Conservation (phyloP, 768 basidiomycete species). For the Cystobasidium tubakii region DNA sequence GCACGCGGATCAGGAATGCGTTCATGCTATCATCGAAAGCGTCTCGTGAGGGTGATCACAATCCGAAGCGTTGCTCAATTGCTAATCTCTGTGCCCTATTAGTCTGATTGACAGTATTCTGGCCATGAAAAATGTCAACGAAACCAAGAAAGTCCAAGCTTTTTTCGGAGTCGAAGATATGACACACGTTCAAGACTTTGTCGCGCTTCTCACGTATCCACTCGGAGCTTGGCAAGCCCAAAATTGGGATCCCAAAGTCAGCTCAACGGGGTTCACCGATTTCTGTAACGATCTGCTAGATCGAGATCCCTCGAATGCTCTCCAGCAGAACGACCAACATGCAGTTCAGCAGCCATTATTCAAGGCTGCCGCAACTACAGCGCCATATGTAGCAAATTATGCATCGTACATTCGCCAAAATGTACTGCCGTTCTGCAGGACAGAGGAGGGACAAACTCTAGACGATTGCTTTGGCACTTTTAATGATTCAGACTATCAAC, state of each 20-base stretch:
- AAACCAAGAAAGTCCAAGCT: conserved; percentile 59
- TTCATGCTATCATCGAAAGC: conserved; percentile 21
- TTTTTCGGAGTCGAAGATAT: conserved; percentile 70
- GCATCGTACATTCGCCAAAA: conserved; percentile 64
- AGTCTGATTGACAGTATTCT: conserved; percentile 62
- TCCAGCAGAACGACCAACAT: conserved; percentile 36
- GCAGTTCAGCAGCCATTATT: conserved; percentile 47
- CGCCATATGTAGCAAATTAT: conserved; percentile 56
- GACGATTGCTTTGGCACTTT: conserved; percentile 82
- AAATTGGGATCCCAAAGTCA: conserved; percentile 75
- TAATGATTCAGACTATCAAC: conserved; percentile 62
- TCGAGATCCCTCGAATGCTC: conserved; percentile 5
- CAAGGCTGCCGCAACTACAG: background rate
- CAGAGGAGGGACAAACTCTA: conserved; percentile 50
- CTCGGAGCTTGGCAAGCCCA: conserved; percentile 72
- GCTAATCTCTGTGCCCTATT: conserved; percentile 40
- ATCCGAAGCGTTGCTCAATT: conserved; percentile 14
- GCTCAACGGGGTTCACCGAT: conserved; percentile 60
- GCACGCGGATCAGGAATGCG: conserved; percentile 48
- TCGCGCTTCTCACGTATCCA: conserved; percentile 62
- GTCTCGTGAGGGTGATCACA: conserved; percentile 42
- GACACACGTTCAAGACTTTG: conserved; percentile 72
- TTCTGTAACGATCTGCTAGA: conserved; percentile 51
- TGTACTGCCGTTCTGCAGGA: conserved; percentile 59
- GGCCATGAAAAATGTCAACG: conserved; percentile 49